Percentiles rank a stretch among this genome's conserved stretches.
Conservation (phyloP, 805 yeast genomes). For the Myxozyma geophila region DNA sequence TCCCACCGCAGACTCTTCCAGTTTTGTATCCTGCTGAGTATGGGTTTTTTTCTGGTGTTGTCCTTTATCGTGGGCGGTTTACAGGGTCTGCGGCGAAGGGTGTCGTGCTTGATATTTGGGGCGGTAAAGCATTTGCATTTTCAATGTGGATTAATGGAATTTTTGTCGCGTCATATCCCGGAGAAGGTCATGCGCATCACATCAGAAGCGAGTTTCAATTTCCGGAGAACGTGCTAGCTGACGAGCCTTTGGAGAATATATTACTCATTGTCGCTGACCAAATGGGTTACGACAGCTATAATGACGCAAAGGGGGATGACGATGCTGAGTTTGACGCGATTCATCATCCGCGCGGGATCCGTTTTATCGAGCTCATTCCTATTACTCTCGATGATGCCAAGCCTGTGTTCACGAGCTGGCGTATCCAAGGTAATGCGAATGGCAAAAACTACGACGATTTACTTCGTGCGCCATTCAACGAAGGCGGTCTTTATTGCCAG, state of each 20-base stretch:
- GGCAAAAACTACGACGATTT: constrained; percentile 26
- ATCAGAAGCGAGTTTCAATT: constrained; percentile 3
- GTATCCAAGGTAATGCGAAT: constrained; percentile 28
- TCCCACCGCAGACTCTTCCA: constrained; percentile 25
- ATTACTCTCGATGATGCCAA: not conserved
- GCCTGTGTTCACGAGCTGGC: constrained; percentile 24
- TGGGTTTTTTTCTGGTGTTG: constrained; percentile 26
- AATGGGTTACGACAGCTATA: constrained; percentile 27
- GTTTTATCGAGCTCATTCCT: constrained; percentile 7
- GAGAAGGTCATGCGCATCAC: constrained; percentile 9
- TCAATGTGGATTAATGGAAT: constrained; percentile 26
- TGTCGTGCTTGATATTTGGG: constrained; percentile 21
- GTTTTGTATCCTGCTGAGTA: constrained; percentile 32
- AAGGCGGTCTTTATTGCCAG: constrained; percentile 26
- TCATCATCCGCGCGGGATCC: constrained; percentile 29
- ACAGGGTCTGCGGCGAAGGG: constrained; percentile 8
- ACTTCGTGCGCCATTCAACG: constrained; percentile 32
- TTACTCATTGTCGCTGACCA: constrained; percentile 22
- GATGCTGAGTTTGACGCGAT: constrained; percentile 16
- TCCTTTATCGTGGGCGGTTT: constrained; percentile 27
- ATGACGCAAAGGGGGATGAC: constrained; percentile 12
- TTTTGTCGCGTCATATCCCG: constrained; percentile 20
- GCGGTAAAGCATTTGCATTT: constrained; percentile 28
- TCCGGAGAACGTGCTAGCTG: constrained; percentile 1
- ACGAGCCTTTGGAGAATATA: constrained; percentile 11